phyloP scores from a whole-genome alignment of 352 stramenopile genomes.

The Globisporangium nodosum region DNA sequence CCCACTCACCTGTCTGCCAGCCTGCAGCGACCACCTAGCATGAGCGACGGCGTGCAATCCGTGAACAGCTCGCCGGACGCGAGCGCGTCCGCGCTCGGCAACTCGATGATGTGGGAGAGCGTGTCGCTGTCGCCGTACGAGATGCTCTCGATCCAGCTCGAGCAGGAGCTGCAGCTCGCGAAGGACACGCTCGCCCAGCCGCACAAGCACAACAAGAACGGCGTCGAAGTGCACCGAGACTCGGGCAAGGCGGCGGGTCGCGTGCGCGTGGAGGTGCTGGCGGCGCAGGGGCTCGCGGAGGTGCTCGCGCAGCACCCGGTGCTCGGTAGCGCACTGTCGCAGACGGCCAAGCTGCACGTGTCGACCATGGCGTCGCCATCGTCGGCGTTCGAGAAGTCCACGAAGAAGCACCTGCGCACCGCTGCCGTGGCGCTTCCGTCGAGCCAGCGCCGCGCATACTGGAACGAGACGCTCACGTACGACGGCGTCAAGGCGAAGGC shows the following conservation, averaged over 20 bases:
- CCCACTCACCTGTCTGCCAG: background rate
- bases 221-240: conserved; percentile 53
- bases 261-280: conserved; percentile 46
- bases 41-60: conserved; percentile 40
- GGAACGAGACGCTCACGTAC: conserved; percentile 50
- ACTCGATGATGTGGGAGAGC: conserved; percentile 74
- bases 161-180: conserved; percentile 58
- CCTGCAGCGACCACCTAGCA: conserved; percentile 11
- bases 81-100: conserved; percentile 39
- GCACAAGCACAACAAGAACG: conserved; percentile 66
- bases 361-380: conserved; percentile 53
- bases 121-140: conserved; percentile 71
- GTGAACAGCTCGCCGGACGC: conserved; percentile 35
- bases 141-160: conserved; percentile 59
- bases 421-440: conserved; percentile 14
- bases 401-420: conserved; percentile 65
- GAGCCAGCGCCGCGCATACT: conserved; percentile 23
- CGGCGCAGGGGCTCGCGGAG: conserved; percentile 26
- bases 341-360: conserved; percentile 38
- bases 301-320: conserved; percentile 31
- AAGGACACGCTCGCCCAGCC: conserved; percentile 24
- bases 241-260: conserved; percentile 53
- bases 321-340: conserved; percentile 13
- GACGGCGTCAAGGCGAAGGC: conserved; percentile 61
- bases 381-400: conserved; percentile 59